Evolutionary conservation across 2,329 filamentous ascomycete genomes (phyloP), one percentile per base, ranked within the genome.

Genomic region (Colletotrichum camelliae): DNA sequence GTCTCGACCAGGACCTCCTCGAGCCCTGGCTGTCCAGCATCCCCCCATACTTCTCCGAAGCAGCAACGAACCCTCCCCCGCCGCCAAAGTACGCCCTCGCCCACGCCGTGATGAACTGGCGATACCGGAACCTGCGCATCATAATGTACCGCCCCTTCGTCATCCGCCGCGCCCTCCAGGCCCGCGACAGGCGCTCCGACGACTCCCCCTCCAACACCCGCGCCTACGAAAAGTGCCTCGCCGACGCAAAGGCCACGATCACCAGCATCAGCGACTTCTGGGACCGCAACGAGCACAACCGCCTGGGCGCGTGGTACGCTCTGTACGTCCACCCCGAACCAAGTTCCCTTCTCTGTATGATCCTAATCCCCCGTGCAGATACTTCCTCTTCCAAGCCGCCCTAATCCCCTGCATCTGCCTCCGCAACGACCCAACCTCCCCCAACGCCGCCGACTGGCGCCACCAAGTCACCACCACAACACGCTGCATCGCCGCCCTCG

Each of bases 361-460:
- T 21, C 21, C 31, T 27, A 7, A 18, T 57, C 1, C 27, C 4
- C 31, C 10, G n/a, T 12, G 2, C 21, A 84, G 87, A 52, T 89
- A 88, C 77, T 89, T 89, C 72, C 81, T 89, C 7, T 89, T 89
- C 70, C 88, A 89, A 72, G 87, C 87, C 1, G 86, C 85, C 4
- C 80, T 89, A 18, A 88, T 89, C 12, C 88, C 87, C 1, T 86
- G 84, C 61, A 85, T 88, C 13, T 88, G 86, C 72, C 82, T 89
- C 4, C 85, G 87, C 7, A 88, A 87, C 69, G 80, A 86, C 7
- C 85, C 87, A 1, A 77, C 79, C 8, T 84, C 85, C 2, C 71
- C 80, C 4, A 77, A 83, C 12, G 85, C 85, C 9, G 55, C 79
- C 1, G 83, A 83, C 70, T 89, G 87, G 87, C 82, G 84, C 10